Base-by-base conservation (phyloP, 805 yeast genomes). In the Brettanomyces sp. region DNA sequence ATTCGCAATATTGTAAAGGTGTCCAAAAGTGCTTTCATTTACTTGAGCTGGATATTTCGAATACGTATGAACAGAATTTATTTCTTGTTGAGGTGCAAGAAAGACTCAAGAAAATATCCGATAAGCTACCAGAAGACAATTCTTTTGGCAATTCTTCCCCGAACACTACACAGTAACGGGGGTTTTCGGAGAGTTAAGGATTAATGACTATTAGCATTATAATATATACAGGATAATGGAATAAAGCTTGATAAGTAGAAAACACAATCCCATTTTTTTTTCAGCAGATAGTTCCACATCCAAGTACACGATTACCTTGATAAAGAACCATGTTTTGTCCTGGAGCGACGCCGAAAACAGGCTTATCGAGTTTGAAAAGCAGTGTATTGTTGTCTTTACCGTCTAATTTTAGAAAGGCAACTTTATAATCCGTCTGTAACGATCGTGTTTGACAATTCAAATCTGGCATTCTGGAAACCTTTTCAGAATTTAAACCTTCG, bases 311-410 rank as follows among this genome's bases (percentile, higher is more conserved):
- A 41, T 80, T 81, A 1, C 73, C 76, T 37, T 74, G 64, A 60
- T 90, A 93, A 5, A 91, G 58, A 0, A 85, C 95, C 14, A 88
- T 64, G 52, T 77, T 81, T 60, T 91, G 99, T 0, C 98, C 99
- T 0, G 90, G 86, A 0, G 96, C 90, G 57, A 93, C 77, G 0
- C 95, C 96, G 42, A 88, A 65, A 33, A 76, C 76, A 30, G 67
- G 61, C 1, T 68, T 64, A 0, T 51, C 48, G 30, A 90, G 66
- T 22, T 53, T 52, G 6, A 86, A 59, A 14, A 18, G 18, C 34
- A 42, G 6, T n/a, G 28, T 2, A 24, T 22, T 30, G 1, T 49
- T 46, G 2, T 72, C 45, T 2, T 46, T 52, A 3, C 55, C 52
- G 12, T 46, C 45, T 3, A 39, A 35, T 4, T 41, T 37, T 13